Evolutionary conservation across 1,284 basidiomycete genomes (phyloP), one percentile per base, ranked within the genome.

Genomic region (Puccinia horiana): DNA sequence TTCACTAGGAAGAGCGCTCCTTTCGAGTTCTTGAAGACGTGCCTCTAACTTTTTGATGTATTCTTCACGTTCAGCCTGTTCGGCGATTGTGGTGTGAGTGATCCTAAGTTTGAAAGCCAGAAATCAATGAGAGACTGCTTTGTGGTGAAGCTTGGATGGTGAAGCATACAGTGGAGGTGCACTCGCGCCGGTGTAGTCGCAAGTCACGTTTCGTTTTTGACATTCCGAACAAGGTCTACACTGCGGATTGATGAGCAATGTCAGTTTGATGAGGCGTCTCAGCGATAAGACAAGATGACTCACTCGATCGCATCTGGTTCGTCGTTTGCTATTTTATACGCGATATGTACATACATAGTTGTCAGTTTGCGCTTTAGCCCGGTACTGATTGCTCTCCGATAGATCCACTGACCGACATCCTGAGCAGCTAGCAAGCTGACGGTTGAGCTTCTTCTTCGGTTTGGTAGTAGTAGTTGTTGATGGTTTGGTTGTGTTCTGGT

Each of bases 291-390:
- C 18, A 67, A 14, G 49, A 56, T 56, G 54, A 61, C 70, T 54
- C 52, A 81, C 79, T 75, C 79, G 69, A 73, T 81, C 79, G 47
- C 79, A 81, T 35, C 70, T 32, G 9, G 79, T 81, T 26, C 58
- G 20, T 49, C 70, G 54, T 42, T 70, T 70, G 5, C 79, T 81
- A 56, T 69, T 42, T 42, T 37, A n/a, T 35, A 9, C 20, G 32
- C n/a, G n/a, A n/a, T n/a, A n/a, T n/a, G n/a, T 58, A 47, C 42
- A 44, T 29, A 40, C n/a, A 37, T 16, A 40, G 8, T 4, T 67
- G 56, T 58, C 56, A 58, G 29, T 35, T 29, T 23, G n/a, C 23
- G 20, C n/a, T n/a, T n/a, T n/a, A n/a, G n/a, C n/a, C n/a, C 6
- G 44, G 9, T 16, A n/a, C 14, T 56, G 20, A 56, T 3, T 56